These are phyloP conservation scores for Inga oerstediana DNA, from an alignment of 306 rosid species.

Conservation along the genomic window DNA sequence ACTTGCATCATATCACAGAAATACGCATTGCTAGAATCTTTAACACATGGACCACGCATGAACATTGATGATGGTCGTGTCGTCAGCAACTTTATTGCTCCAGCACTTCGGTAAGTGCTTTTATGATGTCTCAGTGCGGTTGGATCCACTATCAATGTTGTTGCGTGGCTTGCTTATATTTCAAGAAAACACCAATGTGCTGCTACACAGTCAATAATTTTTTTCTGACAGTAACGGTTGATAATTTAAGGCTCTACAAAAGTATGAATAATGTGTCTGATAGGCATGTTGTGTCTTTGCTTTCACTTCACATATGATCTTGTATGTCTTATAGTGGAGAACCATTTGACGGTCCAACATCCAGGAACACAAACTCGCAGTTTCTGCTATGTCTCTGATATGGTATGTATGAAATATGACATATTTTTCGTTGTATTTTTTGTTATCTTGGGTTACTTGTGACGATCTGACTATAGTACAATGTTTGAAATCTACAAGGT, in stretches of 20 bases:
- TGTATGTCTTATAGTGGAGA: slow-evolving; percentile 58
- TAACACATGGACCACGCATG: slow-evolving; percentile 94
- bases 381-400: slow-evolving; percentile 80
- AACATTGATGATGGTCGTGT: slow-evolving; percentile 95
- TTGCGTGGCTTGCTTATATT: slow-evolving; percentile 10
- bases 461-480: slow-evolving; percentile 15
- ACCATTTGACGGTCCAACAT: slow-evolving; percentile 67
- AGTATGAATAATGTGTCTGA: not conserved
- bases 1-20: slow-evolving; percentile 45
- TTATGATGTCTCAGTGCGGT: slow-evolving; percentile 5
- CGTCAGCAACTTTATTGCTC: slow-evolving; percentile 94
- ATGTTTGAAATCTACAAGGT: slow-evolving; percentile 51
- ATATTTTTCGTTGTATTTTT: not conserved
- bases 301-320: not conserved
- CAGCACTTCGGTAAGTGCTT: slow-evolving; percentile 76
- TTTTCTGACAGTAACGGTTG: not conserved
- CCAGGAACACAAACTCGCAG: slow-evolving; percentile 93
- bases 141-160: not conserved
- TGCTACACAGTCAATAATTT: slow-evolving; percentile 1
- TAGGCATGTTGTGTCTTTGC: slow-evolving; percentile 8
- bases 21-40: slow-evolving; percentile 94
- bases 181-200: not conserved
- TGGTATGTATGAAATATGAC: slow-evolving; percentile 48
- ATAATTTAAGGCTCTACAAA: slow-evolving; percentile 1
- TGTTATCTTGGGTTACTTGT: slow-evolving; percentile 1